phyloP scores from a whole-genome alignment of 2,329 filamentous ascomycete genomes.

The Aspergillus aculeatinus region DNA sequence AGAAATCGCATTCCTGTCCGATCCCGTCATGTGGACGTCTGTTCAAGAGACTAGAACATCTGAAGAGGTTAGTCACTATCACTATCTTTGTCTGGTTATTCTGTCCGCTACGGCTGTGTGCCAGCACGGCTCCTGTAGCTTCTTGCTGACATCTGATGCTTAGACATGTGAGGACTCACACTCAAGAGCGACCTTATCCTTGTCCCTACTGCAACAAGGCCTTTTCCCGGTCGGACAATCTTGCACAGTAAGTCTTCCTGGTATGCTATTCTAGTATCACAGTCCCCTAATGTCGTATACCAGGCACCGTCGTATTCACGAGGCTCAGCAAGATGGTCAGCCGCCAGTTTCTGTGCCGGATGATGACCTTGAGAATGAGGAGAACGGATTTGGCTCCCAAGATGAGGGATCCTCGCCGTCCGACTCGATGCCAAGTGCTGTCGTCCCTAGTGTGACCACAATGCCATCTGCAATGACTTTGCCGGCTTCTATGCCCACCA shows the following conservation, averaged over 20 bases:
- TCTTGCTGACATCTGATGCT: constrained; percentile 51
- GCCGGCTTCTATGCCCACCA: constrained; percentile 40
- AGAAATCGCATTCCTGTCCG: constrained; percentile 98
- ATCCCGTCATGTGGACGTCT: constrained; percentile 95
- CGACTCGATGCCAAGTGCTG: constrained; percentile 30
- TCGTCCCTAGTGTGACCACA: constrained; percentile 35
- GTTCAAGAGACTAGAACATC: constrained; percentile 98
- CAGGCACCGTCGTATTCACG: constrained; percentile 77
- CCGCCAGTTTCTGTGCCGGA: constrained; percentile 52
- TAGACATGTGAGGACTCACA: constrained; percentile 98
- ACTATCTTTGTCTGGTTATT: constrained; percentile 11
- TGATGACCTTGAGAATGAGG: constrained; percentile 84
- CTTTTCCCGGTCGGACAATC: constrained; percentile 97
- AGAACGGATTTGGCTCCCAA: constrained; percentile 77
- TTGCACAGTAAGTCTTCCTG: constrained; percentile 75
- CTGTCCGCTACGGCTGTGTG: too few species aligned
- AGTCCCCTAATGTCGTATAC: constrained; percentile 36
- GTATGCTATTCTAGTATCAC: background rate
- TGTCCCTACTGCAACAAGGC: constrained; percentile 98
- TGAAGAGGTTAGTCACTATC: constrained; percentile 78
- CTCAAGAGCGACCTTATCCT: constrained; percentile 96
- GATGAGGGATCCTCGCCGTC: constrained; percentile 71
- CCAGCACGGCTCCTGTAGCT: constrained; percentile 46
- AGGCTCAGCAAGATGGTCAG: constrained; percentile 64
- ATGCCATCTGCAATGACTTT: constrained; percentile 34